Evolutionary conservation across 768 basidiomycete species (phyloP), one percentile per base, ranked within the genome.

Genomic region (Tulasnella sp.): DNA sequence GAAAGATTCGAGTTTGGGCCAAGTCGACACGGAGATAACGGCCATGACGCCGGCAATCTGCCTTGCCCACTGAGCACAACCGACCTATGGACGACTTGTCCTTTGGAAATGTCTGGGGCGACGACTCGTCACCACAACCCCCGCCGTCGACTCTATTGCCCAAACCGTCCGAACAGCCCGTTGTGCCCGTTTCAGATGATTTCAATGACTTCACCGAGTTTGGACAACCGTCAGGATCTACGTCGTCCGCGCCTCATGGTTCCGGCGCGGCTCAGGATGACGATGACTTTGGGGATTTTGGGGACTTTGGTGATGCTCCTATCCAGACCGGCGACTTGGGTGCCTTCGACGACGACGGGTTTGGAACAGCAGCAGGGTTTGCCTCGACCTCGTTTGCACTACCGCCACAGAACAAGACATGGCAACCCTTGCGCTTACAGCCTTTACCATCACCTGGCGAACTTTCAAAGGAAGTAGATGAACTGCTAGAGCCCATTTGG

Each of bases 181-280:
- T 39, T 2, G 71, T 73, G 27, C 69, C 63, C 1, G 64, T 59
- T 23, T 66, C 67, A 9, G 73, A 69, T 34, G 76, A 72, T 12
- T 83, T 85, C 43, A 89, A 88, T 62, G 86, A 88, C 58, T 88
- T 88, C 69, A 86, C 81, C 39, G 60, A 59, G 31, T 14, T 19
- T 23, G 36, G n/a, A 31, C 8, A 35, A 29, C 41, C 39, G 25
- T n/a, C 36, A 12, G 35, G 15, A 25, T 27, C 29, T 35, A 12
- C 46, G 7, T 37, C 57, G 6, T 19, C 25, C 12, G 57, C 39
- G 19, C 32, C 45, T 49, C 19, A 34, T 2, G 21, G 48, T 25
- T 39, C 51, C 46, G 37, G 31, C 35, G 17, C 45, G 2, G 14
- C 32, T 12, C 27, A 36, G 15, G 57, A 45, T 25, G 60, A 54